These are phyloP conservation scores for Orbilia blumenaviensis DNA, from an alignment of 2,329 filamentous ascomycete species.

Conservation along the genomic window DNA sequence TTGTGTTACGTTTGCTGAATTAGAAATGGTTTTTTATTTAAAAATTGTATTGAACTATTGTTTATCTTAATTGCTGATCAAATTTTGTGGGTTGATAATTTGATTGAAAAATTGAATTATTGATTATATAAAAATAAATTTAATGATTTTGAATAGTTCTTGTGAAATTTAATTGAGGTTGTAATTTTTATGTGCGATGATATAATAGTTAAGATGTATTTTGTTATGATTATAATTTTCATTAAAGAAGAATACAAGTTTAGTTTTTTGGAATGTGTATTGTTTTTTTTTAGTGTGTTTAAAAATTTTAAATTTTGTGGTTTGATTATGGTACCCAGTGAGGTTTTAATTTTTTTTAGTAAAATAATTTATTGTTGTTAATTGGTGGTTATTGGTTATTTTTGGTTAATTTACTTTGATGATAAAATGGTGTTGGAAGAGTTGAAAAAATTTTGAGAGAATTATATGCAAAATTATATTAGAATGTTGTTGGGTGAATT, in stretches of 20 bases:
- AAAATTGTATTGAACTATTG: neutral
- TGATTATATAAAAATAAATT: neutral
- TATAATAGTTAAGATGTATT: neutral
- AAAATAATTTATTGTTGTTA: conserved; percentile 7
- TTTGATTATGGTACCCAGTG: neutral
- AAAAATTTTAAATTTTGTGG: neutral
- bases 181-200: neutral
- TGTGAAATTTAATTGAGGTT: neutral
- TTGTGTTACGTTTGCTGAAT: conserved; percentile 12
- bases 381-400: neutral
- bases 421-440: neutral
- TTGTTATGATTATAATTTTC: neutral
- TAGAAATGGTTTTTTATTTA: neutral
- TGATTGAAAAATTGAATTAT: neutral
- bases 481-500: neutral
- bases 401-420: neutral
- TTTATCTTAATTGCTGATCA: neutral
- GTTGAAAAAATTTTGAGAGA: neutral
- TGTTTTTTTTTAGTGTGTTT: neutral
- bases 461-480: neutral
- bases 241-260: neutral
- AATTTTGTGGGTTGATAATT: neutral
- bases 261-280: neutral
- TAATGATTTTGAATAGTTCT: neutral
- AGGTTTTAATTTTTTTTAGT: neutral